phyloP scores from a whole-genome alignment of 2,329 filamentous ascomycete genomes.

The Trematosphaeria pertusa region DNA sequence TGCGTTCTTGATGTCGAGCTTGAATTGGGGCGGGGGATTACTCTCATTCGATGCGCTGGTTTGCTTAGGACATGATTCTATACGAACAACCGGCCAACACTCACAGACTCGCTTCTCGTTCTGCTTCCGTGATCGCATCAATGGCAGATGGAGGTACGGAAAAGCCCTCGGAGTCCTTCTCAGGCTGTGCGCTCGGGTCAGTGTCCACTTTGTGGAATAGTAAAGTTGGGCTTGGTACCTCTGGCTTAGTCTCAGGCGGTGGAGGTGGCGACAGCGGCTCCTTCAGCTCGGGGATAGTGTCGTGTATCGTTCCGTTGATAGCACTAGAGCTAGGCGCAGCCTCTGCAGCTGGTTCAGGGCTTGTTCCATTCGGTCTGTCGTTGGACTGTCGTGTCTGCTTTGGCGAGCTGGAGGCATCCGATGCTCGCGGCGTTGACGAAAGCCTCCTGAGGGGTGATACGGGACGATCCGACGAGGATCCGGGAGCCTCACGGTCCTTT shows the following conservation, averaged over 20 bases:
- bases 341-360: constrained; percentile 27
- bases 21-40: constrained; percentile 64
- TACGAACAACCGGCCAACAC: constrained; percentile 2
- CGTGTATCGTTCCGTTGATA: constrained; percentile 41
- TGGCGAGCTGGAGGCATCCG: constrained; percentile 44
- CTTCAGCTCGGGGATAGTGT: constrained; percentile 45
- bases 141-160: constrained; percentile 71
- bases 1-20: constrained; percentile 79
- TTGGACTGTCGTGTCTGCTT: constrained; percentile 34
- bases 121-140: constrained; percentile 70
- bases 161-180: constrained; percentile 77
- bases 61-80: constrained; percentile 10
- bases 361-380: constrained; percentile 42
- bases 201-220: constrained; percentile 2
- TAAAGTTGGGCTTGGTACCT: constrained; percentile 27
- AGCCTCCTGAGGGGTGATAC: constrained; percentile 40
- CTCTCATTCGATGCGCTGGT: constrained; percentile 31
- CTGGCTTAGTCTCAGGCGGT: constrained; percentile 29
- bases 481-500: constrained; percentile 64
- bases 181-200: constrained; percentile 37
- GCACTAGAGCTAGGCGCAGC: constrained; percentile 23
- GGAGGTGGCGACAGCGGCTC: constrained; percentile 44
- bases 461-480: constrained; percentile 37
- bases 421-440: constrained; percentile 35
- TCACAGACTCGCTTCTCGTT: constrained; percentile 64